phyloP scores from a whole-genome alignment of 2,329 filamentous ascomycete genomes.

The Conoideocrella luteorostrata region DNA sequence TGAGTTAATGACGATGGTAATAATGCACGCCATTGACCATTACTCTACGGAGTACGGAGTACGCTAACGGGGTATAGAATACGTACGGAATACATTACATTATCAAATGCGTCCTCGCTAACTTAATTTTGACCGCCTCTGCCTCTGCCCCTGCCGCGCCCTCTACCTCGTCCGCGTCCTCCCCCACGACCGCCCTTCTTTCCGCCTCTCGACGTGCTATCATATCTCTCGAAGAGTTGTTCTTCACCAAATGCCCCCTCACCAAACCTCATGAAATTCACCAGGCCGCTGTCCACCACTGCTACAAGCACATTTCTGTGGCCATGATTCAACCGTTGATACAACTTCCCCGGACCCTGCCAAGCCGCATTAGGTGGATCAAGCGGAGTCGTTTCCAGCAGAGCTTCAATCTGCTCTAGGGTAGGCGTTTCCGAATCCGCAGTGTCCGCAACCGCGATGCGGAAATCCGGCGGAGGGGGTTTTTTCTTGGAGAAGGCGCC shows the following conservation, averaged over 20 bases:
- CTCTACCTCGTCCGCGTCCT: constrained; percentile 27
- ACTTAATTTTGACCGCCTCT: constrained; percentile 11
- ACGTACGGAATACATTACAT: not conserved
- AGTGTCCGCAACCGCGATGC: constrained; percentile 75
- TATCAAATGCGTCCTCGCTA: not conserved
- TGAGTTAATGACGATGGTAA: no score
- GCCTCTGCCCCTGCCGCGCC: constrained; percentile 15
- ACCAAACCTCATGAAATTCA: constrained; percentile 76
- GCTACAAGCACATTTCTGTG: constrained; percentile 79
- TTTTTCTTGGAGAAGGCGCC: constrained; percentile 69
- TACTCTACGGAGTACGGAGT: no score
- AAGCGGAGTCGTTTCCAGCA: constrained; percentile 69
- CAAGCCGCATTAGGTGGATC: constrained; percentile 44
- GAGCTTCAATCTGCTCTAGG: constrained; percentile 59
- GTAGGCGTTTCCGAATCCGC: constrained; percentile 66
- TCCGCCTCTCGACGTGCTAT: constrained; percentile 32
- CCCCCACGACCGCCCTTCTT: constrained; percentile 37
- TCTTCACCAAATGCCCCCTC: constrained; percentile 78
- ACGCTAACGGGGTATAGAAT: not conserved
- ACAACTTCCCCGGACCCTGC: constrained; percentile 47
- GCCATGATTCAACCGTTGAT: constrained; percentile 76
- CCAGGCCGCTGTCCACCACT: constrained; percentile 81
- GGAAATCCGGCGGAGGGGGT: constrained; percentile 75
- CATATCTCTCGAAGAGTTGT: constrained; percentile 58
- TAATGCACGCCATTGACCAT: no score